These are phyloP conservation scores for Dacryopinax primogenitus DNA, from an alignment of 768 basidiomycete species.

Conservation along the genomic window DNA sequence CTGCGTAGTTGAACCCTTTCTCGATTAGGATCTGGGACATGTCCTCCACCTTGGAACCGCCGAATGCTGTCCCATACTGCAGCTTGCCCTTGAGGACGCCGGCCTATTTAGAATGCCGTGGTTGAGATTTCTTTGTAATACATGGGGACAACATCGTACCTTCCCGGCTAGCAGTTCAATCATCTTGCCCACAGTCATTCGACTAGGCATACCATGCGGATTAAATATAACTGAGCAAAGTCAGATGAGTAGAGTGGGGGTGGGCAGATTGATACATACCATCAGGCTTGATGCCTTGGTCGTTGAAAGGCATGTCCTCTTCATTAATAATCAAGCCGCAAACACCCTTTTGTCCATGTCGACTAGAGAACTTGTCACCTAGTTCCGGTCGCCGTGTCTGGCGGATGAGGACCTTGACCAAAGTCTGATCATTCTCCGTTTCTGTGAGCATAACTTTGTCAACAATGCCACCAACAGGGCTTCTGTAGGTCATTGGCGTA, in stretches of 20 bases:
- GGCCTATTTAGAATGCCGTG: conserved; percentile 43
- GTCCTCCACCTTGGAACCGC: conserved; percentile 95
- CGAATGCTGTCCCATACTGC: conserved; percentile 92
- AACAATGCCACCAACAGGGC: conserved; percentile 82
- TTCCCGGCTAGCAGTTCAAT: conserved; percentile 94
- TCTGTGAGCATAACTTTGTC: conserved; percentile 98
- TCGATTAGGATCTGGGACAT: conserved; percentile 96
- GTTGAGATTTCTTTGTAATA: too few relatives aligned
- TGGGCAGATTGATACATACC: conserved; percentile 39
- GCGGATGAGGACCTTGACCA: conserved; percentile 93
- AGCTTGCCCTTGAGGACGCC: conserved; percentile 81
- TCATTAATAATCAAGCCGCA: conserved; percentile 98
- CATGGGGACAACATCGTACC: too few relatives aligned
- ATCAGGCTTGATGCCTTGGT: conserved; percentile 77
- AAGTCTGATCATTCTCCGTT: conserved; percentile 87
- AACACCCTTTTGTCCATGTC: conserved; percentile 98
- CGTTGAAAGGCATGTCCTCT: conserved; percentile 98
- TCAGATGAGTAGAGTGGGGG: neutral
- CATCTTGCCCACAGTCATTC: conserved; percentile 99
- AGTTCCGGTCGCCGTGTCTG: conserved; percentile 94
- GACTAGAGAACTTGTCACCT: conserved; percentile 95
- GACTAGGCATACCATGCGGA: conserved; percentile 97
- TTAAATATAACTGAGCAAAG: conserved; percentile 65
- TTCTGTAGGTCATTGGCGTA: conserved; percentile 84
- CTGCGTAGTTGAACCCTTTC: conserved; percentile 89